Evolutionary conservation across 2,329 filamentous ascomycete genomes (phyloP).

Genomic region (Trichoderma hamatum): DNA sequence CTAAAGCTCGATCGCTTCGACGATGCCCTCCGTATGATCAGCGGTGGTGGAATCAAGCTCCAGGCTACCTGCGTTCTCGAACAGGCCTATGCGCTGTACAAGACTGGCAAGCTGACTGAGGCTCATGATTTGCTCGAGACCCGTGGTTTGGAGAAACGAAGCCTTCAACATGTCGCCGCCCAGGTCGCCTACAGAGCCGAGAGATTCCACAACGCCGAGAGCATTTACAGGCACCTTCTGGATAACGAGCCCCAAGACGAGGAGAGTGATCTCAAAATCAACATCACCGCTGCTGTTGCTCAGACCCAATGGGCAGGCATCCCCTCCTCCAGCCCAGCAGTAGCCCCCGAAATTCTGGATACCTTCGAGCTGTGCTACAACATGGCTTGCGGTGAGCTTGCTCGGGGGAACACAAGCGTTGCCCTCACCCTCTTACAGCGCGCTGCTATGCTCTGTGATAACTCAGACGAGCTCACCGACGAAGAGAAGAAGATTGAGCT

Average conservation of each 20-base stretch:
- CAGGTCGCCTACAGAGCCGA: conserved; percentile 75
- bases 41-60: conserved; percentile 63
- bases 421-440: conserved; percentile 70
- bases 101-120: conserved; percentile 68
- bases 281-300: conserved; percentile 70
- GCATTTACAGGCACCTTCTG: conserved; percentile 64
- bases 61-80: conserved; percentile 66
- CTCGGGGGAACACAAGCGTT: conserved; percentile 65
- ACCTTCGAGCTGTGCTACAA: conserved; percentile 85
- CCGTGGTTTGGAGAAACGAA: conserved; percentile 38
- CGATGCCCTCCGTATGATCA: conserved; percentile 71
- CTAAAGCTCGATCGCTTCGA: conserved; percentile 82
- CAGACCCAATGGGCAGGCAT: conserved; percentile 72
- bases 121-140: conserved; percentile 55
- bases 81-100: conserved; percentile 82
- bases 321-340: conserved; percentile 45
- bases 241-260: conserved; percentile 50
- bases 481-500: conserved; percentile 76
- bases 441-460: conserved; percentile 71
- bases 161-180: conserved; percentile 59
- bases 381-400: conserved; percentile 72
- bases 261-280: conserved; percentile 76
- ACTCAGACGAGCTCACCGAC: conserved; percentile 70
- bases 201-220: conserved; percentile 67
- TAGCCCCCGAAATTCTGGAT: conserved; percentile 62